A percentile compares a stretch with the other conserved stretches of the same genome.
phyloP scores from a whole-genome alignment of 352 stramenopile genomes.

The Phytopythium mirpurense region DNA sequence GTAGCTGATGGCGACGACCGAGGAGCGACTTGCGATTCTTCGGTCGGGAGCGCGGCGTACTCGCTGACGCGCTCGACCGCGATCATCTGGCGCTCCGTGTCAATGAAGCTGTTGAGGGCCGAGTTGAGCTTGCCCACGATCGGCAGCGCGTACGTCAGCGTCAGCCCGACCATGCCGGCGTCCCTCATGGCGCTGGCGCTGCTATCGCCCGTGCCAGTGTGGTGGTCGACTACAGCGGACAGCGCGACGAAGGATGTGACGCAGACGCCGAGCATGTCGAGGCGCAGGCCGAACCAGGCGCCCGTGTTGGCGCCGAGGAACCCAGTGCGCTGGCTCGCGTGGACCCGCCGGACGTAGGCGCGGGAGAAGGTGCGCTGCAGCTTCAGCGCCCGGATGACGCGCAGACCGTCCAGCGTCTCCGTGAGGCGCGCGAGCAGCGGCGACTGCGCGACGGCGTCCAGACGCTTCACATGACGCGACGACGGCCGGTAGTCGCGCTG shows the following conservation, averaged over 20 bases:
- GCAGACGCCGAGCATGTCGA: constrained; percentile 79
- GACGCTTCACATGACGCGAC: constrained; percentile 63
- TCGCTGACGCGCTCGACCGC: constrained; percentile 86
- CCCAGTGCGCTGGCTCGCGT: constrained; percentile 66
- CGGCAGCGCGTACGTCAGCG: constrained; percentile 87
- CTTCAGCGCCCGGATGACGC: constrained; percentile 52
- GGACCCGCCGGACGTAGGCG: constrained; percentile 39
- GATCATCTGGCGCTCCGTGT: constrained; percentile 91
- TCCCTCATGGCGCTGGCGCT: constrained; percentile 25
- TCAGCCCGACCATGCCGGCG: constrained; percentile 79
- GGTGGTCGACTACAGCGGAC: constrained; percentile 70
- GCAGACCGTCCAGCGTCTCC: constrained; percentile 67
- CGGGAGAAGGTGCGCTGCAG: constrained; percentile 36
- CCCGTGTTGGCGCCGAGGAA: constrained; percentile 71
- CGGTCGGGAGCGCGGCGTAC: constrained; percentile 53
- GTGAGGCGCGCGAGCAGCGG: constrained; percentile 70
- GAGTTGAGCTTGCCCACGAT: constrained; percentile 88
- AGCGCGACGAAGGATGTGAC: constrained; percentile 80
- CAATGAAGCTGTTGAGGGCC: constrained; percentile 78
- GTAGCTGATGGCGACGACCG: constrained; percentile 5
- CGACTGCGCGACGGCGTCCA: constrained; percentile 70
- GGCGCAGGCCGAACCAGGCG: constrained; percentile 80
- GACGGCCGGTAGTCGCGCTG: constrained; percentile 64
- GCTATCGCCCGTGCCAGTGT: constrained; percentile 15
- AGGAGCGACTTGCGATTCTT: constrained; percentile 28